Conservation (phyloP, 768 basidiomycete genomes). For the Coprinellus micaceus region DNA sequence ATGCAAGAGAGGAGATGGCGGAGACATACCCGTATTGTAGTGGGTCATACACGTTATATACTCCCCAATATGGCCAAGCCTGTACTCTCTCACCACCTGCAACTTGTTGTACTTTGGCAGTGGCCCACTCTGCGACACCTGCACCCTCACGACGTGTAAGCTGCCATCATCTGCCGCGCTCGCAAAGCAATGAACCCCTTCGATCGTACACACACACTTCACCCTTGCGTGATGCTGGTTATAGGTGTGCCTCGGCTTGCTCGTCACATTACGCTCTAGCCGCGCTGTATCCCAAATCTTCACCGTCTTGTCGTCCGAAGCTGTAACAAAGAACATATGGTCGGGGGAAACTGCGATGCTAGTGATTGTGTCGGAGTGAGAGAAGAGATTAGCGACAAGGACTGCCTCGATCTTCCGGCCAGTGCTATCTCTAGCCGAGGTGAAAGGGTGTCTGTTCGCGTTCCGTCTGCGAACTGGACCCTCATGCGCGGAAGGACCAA, state of each 20-base stretch:
- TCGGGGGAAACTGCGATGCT: slow-evolving; percentile 87
- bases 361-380: slow-evolving; percentile 78
- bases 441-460: slow-evolving; percentile 63
- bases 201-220: slow-evolving; percentile 73
- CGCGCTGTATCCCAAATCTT: slow-evolving; percentile 91
- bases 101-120: slow-evolving; percentile 83
- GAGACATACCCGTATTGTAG: slow-evolving; percentile 31
- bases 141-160: slow-evolving; percentile 79
- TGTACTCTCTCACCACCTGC: slow-evolving; percentile 77
- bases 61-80: slow-evolving; percentile 67
- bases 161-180: slow-evolving; percentile 83
- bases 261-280: slow-evolving; percentile 91
- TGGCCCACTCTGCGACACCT: slow-evolving; percentile 60
- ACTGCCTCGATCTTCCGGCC: slow-evolving; percentile 67
- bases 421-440: slow-evolving; percentile 54
- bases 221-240: slow-evolving; percentile 57
- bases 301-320: slow-evolving; percentile 90
- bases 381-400: slow-evolving; percentile 78
- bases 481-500: slow-evolving; percentile 84
- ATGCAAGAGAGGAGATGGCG: not conserved
- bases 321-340: slow-evolving; percentile 90
- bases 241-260: slow-evolving; percentile 73
- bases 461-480: slow-evolving; percentile 78
- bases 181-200: slow-evolving; percentile 86
- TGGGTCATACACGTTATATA: slow-evolving; percentile 84